Conservation (phyloP, 2,329 filamentous ascomycete species). For the Incumbomyces lentus region DNA sequence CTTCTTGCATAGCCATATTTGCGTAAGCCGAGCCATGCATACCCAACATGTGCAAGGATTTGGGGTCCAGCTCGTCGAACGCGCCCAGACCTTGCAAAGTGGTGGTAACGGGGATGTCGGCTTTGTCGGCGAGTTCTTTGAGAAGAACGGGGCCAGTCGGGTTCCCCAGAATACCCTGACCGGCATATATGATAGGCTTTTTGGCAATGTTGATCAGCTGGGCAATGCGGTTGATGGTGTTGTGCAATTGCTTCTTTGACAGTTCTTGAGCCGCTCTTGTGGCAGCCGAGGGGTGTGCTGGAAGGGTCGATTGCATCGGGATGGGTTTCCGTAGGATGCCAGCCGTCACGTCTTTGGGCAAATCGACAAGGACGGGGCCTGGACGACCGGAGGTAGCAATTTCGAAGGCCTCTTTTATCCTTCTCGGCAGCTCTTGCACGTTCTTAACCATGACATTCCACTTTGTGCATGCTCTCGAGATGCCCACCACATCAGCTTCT, state of each 20-base stretch:
- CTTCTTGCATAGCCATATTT: constrained; percentile 96
- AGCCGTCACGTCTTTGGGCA: constrained; percentile 93
- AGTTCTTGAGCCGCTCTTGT: constrained; percentile 68
- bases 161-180: constrained; percentile 73
- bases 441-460: constrained; percentile 99
- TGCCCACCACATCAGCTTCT: constrained; percentile 88
- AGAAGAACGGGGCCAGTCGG: constrained; percentile 70
- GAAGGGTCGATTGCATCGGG: constrained; percentile 62
- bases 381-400: constrained; percentile 91
- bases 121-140: constrained; percentile 80
- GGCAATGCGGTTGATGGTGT: constrained; percentile 66
- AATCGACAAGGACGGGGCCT: constrained; percentile 86
- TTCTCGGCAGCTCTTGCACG: constrained; percentile 78
- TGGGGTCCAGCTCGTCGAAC: constrained; percentile 86
- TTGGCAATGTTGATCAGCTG: constrained; percentile 76
- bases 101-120: constrained; percentile 85
- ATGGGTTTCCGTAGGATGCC: constrained; percentile 74
- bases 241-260: constrained; percentile 60
- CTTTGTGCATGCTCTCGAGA: constrained; percentile 90
- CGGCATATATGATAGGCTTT: constrained; percentile 91
- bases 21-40: constrained; percentile 97
- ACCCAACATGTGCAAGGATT: constrained; percentile 94
- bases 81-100: constrained; percentile 88
- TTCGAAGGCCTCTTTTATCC: constrained; percentile 97
- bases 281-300: constrained; percentile 74